phyloP scores from a whole-genome alignment of 305 asterid species.

The Salvia sclarea region DNA sequence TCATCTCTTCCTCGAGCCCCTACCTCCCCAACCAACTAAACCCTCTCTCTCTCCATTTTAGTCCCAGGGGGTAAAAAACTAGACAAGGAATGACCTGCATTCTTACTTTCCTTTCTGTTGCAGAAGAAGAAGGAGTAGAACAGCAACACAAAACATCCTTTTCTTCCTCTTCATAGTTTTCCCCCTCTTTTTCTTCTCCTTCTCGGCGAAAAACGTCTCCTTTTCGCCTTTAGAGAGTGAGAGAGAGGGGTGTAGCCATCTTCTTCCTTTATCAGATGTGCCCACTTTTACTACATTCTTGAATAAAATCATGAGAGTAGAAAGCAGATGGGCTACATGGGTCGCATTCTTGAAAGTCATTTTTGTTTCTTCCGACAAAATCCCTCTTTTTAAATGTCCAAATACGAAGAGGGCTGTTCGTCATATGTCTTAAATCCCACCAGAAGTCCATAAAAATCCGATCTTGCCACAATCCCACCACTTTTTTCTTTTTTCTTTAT shows the following conservation, averaged over 20 bases:
- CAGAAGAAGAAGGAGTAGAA: conserved; percentile 27
- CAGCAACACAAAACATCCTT: conserved; percentile 23
- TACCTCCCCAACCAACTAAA: conserved; percentile 28
- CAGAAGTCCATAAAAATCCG: conserved; percentile 30
- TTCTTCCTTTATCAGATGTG: conserved; percentile 22
- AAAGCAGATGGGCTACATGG: conserved; percentile 39
- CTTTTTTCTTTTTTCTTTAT: conserved; percentile 30
- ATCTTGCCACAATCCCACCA: conserved; percentile 41
- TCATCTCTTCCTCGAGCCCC: conserved; percentile 79
- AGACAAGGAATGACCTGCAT: conserved; percentile 25
- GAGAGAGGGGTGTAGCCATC: conserved; percentile 16
- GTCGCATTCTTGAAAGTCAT: conserved; percentile 36
- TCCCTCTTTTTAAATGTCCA: conserved; percentile 14
- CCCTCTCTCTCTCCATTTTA: conserved; percentile 14
- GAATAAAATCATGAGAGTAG: conserved; percentile 10
- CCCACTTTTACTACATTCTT: conserved; percentile 20
- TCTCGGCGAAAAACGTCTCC: conserved; percentile 30
- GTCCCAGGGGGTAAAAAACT: conserved; percentile 5
- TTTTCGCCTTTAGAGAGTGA: conserved; percentile 26
- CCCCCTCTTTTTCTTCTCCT: conserved; percentile 31
- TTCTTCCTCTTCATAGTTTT: conserved; percentile 16
- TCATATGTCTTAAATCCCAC: conserved; percentile 33
- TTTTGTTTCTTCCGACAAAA: conserved; percentile 30
- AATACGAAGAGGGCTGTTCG: conserved; percentile 18
- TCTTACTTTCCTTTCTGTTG: conserved; percentile 33